Evolutionary conservation across 345 rosid genomes (phyloP).

Genomic region (Pistacia integerrima): DNA sequence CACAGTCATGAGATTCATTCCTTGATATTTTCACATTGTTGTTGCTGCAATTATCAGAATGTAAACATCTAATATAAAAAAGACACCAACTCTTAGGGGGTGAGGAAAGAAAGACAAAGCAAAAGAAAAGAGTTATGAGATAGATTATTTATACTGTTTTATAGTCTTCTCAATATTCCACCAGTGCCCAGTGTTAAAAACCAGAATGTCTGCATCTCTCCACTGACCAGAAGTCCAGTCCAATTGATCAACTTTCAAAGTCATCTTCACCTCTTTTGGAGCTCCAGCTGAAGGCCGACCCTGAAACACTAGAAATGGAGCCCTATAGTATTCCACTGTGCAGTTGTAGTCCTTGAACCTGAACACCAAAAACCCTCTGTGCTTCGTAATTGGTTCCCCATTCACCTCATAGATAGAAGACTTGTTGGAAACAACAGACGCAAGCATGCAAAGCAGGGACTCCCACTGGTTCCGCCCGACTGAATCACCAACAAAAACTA

Average conservation of each 20-base stretch:
- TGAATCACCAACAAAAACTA: conserved; percentile 92
- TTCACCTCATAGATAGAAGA: conserved; percentile 68
- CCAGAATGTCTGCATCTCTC: conserved; percentile 71
- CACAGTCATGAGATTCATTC: not conserved
- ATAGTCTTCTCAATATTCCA: conserved; percentile 82
- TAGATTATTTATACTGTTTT: conserved; percentile 45
- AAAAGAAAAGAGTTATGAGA: not conserved
- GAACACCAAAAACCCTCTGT: conserved; percentile 71
- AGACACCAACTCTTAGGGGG: not conserved
- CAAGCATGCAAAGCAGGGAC: conserved; percentile 84
- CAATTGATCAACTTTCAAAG: conserved; percentile 65
- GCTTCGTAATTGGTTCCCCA: conserved; percentile 87
- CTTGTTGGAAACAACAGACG: conserved; percentile 61
- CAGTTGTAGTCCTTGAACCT: conserved; percentile 79
- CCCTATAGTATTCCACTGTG: conserved; percentile 84
- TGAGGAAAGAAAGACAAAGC: not conserved
- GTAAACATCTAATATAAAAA: not conserved
- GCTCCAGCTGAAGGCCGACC: conserved; percentile 64
- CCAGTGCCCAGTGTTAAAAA: conserved; percentile 94
- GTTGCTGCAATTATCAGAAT: not conserved
- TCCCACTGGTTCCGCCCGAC: conserved; percentile 97
- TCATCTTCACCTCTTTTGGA: conserved; percentile 54
- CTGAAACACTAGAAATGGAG: conserved; percentile 73
- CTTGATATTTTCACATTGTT: not conserved
- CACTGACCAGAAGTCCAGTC: conserved; percentile 68